Base-by-base conservation (phyloP, 2,329 filamentous ascomycete genomes). In the Venturia pyrina region DNA sequence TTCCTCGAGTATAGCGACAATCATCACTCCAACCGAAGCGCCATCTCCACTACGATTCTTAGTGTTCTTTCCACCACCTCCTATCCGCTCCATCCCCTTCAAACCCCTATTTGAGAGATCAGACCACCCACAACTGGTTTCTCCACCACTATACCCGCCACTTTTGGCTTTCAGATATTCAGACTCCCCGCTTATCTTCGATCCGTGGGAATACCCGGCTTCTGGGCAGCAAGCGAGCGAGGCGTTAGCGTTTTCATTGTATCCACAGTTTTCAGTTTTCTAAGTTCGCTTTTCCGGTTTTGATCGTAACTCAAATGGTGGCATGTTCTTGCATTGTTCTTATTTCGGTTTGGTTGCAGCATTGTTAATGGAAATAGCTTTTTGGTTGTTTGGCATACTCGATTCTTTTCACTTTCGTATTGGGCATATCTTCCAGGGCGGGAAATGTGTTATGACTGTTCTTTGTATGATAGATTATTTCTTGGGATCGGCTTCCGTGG, bases 381-480 rank as follows among this genome's bases (percentile, higher is more conserved):
- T 53, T 15, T 53, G 53, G n/a, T n/a, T 2, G 15, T 59, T 37
- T 37, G 53, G 32, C 53, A 59, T 37, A n/a, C 21, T 59, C 32
- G 17, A 11, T 19, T 59, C 17, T 17, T 21, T 37, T 59, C 32
- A 5, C 37, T 59, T 59, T 37, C 53, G 28, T 37, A 37, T 37
- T 34, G 53, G 28, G 53, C 53, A 59, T 56, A 34, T n/a, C 15
- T 59, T 59, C 53, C 53, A 59, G 53, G 32, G 28, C 28, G 53
- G 53, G 53, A 59, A 59, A 37, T 59, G 53, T 37, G 53, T 59
- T 59, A 37, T 59, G 53, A 59, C 53, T 37, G 53, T 59, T 59
- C 53, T 59, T 28, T 59, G 53, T 59, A 59, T 59, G 53, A 59
- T 59, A 59, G 53, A 59, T n/a, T 59, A 34, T 59, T 24, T 37